Base-by-base conservation (phyloP, 371 early-diverging fungal species). In the Dinochytrium kinnereticum region DNA sequence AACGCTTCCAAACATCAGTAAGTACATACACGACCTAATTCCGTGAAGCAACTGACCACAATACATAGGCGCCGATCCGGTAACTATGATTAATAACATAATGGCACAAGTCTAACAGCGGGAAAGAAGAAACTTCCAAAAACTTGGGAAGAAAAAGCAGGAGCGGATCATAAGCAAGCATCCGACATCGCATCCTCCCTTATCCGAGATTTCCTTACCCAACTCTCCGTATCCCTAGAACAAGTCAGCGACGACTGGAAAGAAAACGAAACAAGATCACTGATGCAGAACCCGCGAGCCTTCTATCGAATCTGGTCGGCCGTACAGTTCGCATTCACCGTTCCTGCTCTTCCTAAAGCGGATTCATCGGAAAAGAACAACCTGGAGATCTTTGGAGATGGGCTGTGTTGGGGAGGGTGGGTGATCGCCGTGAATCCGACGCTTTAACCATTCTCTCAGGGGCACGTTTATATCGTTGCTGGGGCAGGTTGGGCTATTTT, bases 341-440 rank as follows among this genome's bases (percentile, higher is more conserved):
- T 80, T 30, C 74, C 74, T 1, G 39, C 64, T n/a, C 64, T 49
- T 2, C 72, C n/a, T 19, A n/a, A 26, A 30, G 10, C 33, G 44
- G 57, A 3, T 3, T 33, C 15, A 28, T 5, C 39, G 15, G 59
- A 70, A 21, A 70, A 59, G 31, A 38, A n/a, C 28, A 59, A 19
- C n/a, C 50, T 84, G 26, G 83, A 81, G 53, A 59, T 84, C 21
- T 86, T 84, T 74, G 86, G 86, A 1, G 86, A 86, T 33, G 79
- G 78, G 2, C 15, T 83, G 1, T 33, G 67, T 24, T 83, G 83
- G 82, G 84, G 82, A 0, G 83, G 82, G 78, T 79, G 69, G 55
- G 77, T 53, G 3, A 36, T 1, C 21, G 17, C 3, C n/a, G 7
- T 19, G 44, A 44, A 44, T 7, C 44, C 19, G 19, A 44, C 57